Base-by-base conservation (phyloP, 768 basidiomycete species). In the Psilocybe azurescens region DNA sequence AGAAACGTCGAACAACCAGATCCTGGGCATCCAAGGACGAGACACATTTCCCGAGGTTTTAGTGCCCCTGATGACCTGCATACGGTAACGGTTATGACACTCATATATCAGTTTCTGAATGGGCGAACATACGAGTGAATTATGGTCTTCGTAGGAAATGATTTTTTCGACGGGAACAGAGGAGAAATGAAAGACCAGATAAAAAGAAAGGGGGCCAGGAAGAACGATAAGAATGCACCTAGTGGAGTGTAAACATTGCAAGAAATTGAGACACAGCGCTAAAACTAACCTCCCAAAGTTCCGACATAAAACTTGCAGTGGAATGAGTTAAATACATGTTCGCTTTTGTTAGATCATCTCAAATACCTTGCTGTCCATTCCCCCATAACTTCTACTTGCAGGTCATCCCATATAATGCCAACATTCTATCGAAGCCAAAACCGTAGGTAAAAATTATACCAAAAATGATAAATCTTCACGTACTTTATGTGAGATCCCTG, bases 1-100 rank as follows among this genome's bases (percentile, higher is more conserved):
- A 97, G 81, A 77, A 97, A 94, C 0, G 95, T 91, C 0, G 89
- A 86, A 71, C 95, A 96, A 36, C 94, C 94, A 5, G 91, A 83
- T 1, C 90, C 91, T 3, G 94, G 94, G 58, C 91, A 88, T 18
- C 94, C 94, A 11, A 92, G 79, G 20, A 91, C 92, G 5, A 94
- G 83, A 69, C 92, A 89, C 93, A 95, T 95, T 79, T 95, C 89
- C 16, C 93, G 88, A 0, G 91, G 85, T 64, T 90, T 88, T 44
- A 93, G 74, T 16, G 88, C 78, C 44, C 92, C 93, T 6, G 86
- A 87, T 20, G 84, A 83, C 63, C 88, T 87, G 58, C 32, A 36
- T 41, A 56, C 0, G 30, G 8, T 67, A 56, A n/a, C 18, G 50
- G 16, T 47, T 47, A 32, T 46, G 49, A 51, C 28, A 28, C 32